Evolutionary conservation across 2,329 filamentous ascomycete genomes (phyloP).

Genomic region (Trichoderma semiorbis): DNA sequence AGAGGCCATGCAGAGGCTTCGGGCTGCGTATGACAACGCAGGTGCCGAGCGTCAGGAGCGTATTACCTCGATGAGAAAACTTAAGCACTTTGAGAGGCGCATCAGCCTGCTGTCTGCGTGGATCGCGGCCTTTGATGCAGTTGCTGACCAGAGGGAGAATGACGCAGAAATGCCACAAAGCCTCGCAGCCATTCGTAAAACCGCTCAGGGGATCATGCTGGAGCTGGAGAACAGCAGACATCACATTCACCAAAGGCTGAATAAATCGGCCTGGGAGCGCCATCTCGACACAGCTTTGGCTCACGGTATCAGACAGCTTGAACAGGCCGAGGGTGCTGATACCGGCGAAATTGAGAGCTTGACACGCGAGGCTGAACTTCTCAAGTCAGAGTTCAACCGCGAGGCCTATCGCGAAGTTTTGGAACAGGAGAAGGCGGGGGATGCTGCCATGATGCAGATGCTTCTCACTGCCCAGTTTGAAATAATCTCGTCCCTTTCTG

Average conservation of each 20-base stretch:
- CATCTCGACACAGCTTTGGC: conserved; percentile 83
- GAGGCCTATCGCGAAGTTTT: conserved; percentile 74
- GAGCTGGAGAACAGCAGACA: conserved; percentile 89
- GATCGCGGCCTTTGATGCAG: conserved; percentile 85
- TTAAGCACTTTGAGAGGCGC: conserved; percentile 77
- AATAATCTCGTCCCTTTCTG: conserved; percentile 76
- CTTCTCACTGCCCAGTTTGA: conserved; percentile 90
- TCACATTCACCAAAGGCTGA: conserved; percentile 80
- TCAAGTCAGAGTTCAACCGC: conserved; percentile 77
- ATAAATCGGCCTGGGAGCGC: conserved; percentile 81
- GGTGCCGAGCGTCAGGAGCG: conserved; percentile 74
- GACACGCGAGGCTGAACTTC: conserved; percentile 76
- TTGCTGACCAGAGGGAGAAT: conserved; percentile 62
- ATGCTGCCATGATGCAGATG: conserved; percentile 74
- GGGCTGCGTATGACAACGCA: conserved; percentile 79
- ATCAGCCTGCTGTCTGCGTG: conserved; percentile 85
- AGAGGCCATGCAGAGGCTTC: conserved; percentile 77
- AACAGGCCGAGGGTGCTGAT: conserved; percentile 51
- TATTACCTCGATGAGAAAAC: conserved; percentile 72
- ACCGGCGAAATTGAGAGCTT: conserved; percentile 64
- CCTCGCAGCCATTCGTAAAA: conserved; percentile 75
- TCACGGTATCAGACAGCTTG: conserved; percentile 76
- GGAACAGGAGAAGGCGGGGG: conserved; percentile 79
- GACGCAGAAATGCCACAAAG: conserved; percentile 60
- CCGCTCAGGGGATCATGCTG: conserved; percentile 75